phyloP scores from a whole-genome alignment of 129 eudicot species.

The Dittrichia graveolens region DNA sequence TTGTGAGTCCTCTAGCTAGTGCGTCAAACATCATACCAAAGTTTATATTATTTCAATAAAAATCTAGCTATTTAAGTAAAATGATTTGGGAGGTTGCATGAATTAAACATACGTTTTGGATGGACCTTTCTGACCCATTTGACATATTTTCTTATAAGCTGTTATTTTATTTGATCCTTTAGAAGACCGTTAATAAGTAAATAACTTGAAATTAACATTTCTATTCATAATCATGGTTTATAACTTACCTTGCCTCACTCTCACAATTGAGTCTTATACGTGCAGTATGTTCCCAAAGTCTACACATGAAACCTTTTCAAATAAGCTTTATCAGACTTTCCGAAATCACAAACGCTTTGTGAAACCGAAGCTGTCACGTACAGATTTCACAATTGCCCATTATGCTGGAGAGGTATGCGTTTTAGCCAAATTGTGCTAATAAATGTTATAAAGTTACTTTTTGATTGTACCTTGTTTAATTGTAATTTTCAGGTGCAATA shows the following conservation, averaged over 20 bases:
- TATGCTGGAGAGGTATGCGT: constrained; percentile 96
- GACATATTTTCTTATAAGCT: too few species aligned
- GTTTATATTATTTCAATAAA: too few species aligned
- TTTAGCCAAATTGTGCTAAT: constrained; percentile 21
- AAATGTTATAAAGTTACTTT: background rate
- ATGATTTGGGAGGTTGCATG: too few species aligned
- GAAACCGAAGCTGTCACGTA: constrained; percentile 94
- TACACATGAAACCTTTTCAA: constrained; percentile 88
- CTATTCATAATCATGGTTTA: constrained; percentile 13
- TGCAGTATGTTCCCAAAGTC: constrained; percentile 99
- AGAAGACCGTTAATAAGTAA: too few species aligned
- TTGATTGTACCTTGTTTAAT: background rate
- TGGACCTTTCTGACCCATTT: too few species aligned
- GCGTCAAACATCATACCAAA: too few species aligned
- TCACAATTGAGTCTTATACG: constrained; percentile 10
- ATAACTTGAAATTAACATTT: background rate
- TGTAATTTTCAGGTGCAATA: constrained; percentile 68
- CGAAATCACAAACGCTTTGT: constrained; percentile 78
- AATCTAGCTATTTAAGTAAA: too few species aligned
- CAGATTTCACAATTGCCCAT: constrained; percentile 85
- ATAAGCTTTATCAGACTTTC: constrained; percentile 94
- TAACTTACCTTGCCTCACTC: background rate
- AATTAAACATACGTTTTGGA: too few species aligned
- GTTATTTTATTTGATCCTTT: background rate
- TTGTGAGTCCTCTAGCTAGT: too few species aligned